Conservation (phyloP, 2,329 filamentous ascomycete genomes). For the Kalmusia sp. region DNA sequence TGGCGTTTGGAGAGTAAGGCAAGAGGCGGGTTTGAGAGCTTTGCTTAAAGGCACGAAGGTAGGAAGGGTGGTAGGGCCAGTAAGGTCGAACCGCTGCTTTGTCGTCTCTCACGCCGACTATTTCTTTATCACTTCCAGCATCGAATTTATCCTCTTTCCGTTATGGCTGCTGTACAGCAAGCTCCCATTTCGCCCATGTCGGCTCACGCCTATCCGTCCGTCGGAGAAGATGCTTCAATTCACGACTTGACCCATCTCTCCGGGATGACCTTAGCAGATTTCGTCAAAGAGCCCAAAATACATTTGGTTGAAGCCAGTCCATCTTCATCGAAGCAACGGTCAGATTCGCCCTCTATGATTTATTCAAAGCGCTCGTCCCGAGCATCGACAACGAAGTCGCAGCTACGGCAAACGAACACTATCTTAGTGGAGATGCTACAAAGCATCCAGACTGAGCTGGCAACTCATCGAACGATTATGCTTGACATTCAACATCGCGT, state of each 20-base stretch:
- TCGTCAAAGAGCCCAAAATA: constrained; percentile 21
- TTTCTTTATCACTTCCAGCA: constrained; percentile 6
- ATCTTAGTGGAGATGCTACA: constrained; percentile 37
- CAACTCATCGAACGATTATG: constrained; percentile 32
- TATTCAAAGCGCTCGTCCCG: constrained; percentile 29
- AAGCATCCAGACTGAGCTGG: constrained; percentile 35
- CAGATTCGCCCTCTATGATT: constrained; percentile 3
- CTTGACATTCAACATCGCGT: constrained; percentile 38
- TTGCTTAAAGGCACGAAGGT: constrained; percentile 17
- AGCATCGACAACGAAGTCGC: constrained; percentile 32
- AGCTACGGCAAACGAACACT: constrained; percentile 32
- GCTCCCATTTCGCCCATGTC: constrained; percentile 13
- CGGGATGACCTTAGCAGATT: constrained; percentile 28
- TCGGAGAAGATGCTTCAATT: constrained; percentile 13
- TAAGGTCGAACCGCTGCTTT: not conserved
- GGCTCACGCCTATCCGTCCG: constrained; percentile 14
- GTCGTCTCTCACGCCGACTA: not conserved
- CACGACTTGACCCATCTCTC: constrained; percentile 29
- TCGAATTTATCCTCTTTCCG: not conserved
- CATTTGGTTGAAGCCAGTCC: constrained; percentile 21
- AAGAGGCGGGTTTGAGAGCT: constrained; percentile 1
- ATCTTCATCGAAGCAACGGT: constrained; percentile 6
- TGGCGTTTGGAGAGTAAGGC: constrained; percentile 21
- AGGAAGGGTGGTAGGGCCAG: constrained; percentile 2
- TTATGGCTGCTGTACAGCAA: constrained; percentile 23